Conservation (phyloP, 352 stramenopile species). For the Phytophthora quininea region DNA sequence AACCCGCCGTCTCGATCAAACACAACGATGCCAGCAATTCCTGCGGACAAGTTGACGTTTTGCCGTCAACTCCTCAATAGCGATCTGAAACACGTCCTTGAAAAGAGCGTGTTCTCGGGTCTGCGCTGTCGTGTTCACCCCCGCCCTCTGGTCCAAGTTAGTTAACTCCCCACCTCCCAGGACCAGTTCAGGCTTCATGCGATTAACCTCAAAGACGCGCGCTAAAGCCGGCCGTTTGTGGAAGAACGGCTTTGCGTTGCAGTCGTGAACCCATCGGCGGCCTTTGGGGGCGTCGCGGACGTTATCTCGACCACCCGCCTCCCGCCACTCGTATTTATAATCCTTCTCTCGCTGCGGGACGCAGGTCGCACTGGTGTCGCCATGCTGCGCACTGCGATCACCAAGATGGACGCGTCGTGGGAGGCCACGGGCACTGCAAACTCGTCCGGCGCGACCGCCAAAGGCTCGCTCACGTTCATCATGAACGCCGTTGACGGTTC, state of each 20-base stretch:
- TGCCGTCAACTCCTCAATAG: no score
- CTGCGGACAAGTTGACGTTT: no score
- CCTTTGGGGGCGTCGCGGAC: not conserved
- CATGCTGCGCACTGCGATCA: slow-evolving; percentile 10
- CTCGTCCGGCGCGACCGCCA: not conserved
- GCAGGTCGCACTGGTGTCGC: not conserved
- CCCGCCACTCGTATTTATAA: not conserved
- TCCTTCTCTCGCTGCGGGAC: not conserved
- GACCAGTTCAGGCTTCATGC: no score
- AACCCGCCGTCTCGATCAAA: no score
- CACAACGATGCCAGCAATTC: no score
- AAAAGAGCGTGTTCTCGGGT: no score
- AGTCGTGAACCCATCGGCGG: not conserved
- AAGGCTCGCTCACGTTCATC: slow-evolving; percentile 24
- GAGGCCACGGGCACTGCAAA: not conserved
- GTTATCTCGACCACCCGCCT: not conserved
- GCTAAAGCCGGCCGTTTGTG: not conserved
- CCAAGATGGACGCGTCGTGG: slow-evolving; percentile 10
- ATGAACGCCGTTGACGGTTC: slow-evolving; percentile 26
- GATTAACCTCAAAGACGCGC: no score
- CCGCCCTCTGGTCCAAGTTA: no score
- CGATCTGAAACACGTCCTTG: no score
- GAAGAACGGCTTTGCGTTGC: not conserved
- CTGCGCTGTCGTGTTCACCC: no score
- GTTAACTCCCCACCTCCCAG: no score